Base-by-base conservation (phyloP, 2,329 filamentous ascomycete genomes). In the Torrubiella hemipterigena region DNA sequence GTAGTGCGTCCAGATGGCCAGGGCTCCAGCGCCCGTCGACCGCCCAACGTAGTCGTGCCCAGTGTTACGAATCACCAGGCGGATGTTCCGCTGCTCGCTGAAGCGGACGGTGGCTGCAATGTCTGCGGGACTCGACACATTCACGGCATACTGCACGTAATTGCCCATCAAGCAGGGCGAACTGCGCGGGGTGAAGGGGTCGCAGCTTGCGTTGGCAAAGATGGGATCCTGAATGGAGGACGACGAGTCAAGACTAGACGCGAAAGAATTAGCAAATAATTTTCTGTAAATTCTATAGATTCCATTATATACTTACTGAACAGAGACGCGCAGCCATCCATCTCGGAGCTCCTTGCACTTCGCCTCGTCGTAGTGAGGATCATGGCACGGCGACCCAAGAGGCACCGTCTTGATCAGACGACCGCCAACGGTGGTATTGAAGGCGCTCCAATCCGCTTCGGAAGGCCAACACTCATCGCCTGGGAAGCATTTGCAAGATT, bases 401-500 rank as follows among this genome's bases (percentile, higher is more conserved):
- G 71, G 69, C 1, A 63, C 49, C 0, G 65, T 73, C 2, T 54
- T 53, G 19, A 75, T 52, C 16, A 76, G 50, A 8, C 51, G 52
- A 0, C 72, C 72, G 4, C 51, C 50, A 1, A 75, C 49, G 2
- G 67, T 63, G 17, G 46, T 27, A 43, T 76, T 75, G 38, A 76
- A 58, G 3, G 41, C 31, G 7, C 46, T 39, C 69, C 69, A 75
- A n/a, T 49, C 43, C 6, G 39, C 30, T 3, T 36, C 17, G 0
- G 53, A 52, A 1, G 71, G 71, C 71, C 71, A 76, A 43, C 61
- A 67, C 1, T 42, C 19, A 30, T 73, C 67, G 12, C 58, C 59
- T 2, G 69, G 68, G 20, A 65, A 58, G 47, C 59, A 69, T 13
- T 58, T 56, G 45, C 66, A 70, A n/a, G n/a, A n/a, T n/a, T n/a